Conservation (phyloP, 2,329 filamentous ascomycete genomes). For the Aspergillus udagawae region DNA sequence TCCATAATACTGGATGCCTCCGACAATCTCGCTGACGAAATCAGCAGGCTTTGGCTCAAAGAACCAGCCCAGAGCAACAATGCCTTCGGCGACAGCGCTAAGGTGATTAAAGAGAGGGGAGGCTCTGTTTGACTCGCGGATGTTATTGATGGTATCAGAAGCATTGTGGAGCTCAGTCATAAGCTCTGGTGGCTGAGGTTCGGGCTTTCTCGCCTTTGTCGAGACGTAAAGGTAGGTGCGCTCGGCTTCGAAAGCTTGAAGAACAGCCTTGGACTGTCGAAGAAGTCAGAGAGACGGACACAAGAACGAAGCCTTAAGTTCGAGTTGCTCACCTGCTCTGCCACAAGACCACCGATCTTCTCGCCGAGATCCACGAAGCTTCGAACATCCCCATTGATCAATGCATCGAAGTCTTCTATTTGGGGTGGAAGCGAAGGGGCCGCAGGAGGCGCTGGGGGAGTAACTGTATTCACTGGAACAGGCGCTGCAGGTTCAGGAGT, state of each 20-base stretch:
- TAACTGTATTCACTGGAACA: conserved; percentile 26
- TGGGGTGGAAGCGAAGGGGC: conserved; percentile 64
- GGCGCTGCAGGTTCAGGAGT: conserved; percentile 20
- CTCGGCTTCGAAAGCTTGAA: conserved; percentile 73
- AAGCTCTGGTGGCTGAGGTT: conserved; percentile 67
- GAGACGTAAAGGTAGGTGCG: conserved; percentile 83
- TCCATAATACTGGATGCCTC: conserved; percentile 86
- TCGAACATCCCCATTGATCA: conserved; percentile 69
- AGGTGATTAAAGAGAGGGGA: conserved; percentile 75
- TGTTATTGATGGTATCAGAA: conserved; percentile 71
- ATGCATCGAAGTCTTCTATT: conserved; percentile 82
- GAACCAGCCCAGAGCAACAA: conserved; percentile 87
- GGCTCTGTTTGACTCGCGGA: conserved; percentile 76
- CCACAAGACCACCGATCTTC: conserved; percentile 71
- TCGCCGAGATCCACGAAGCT: conserved; percentile 75
- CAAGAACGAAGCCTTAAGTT: background rate
- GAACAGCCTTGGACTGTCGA: conserved; percentile 51
- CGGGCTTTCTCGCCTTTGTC: conserved; percentile 88
- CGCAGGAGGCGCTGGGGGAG: conserved; percentile 47
- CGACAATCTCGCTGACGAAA: conserved; percentile 77
- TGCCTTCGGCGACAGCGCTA: conserved; percentile 82
- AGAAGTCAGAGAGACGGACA: conserved; percentile 9
- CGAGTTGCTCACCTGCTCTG: conserved; percentile 64
- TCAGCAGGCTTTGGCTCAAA: conserved; percentile 78
- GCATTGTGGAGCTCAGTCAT: conserved; percentile 83